These are phyloP conservation scores for Trapa bicornis DNA, from an alignment of 345 rosid species.

Conservation along the genomic window DNA sequence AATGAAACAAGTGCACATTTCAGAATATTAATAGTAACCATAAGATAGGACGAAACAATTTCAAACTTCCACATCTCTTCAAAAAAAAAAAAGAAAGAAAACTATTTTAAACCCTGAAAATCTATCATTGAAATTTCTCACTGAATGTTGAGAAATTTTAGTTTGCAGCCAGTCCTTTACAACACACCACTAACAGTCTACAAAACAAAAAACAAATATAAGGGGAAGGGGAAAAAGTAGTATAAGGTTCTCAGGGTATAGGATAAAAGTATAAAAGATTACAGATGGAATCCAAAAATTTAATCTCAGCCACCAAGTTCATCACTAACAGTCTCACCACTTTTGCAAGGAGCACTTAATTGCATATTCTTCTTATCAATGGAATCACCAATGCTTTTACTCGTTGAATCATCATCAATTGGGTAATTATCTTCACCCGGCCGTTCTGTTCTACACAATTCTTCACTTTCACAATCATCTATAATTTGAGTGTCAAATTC, in stretches of 20 bases:
- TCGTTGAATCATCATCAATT: conserved; percentile 21
- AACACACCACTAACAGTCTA: neutral
- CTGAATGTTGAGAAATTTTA: neutral
- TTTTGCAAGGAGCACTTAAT: conserved; percentile 8
- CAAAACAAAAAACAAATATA: no score
- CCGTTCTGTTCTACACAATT: conserved; percentile 31
- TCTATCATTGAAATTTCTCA: neutral
- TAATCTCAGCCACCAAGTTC: conserved; percentile 30
- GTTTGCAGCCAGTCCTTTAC: neutral
- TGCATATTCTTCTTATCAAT: conserved; percentile 13
- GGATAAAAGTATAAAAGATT: neutral
- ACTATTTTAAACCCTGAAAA: neutral
- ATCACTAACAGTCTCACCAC: conserved; percentile 9
- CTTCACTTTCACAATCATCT: conserved; percentile 37
- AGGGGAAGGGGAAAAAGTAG: neutral
- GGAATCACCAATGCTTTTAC: conserved; percentile 14
- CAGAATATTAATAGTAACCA: neutral
- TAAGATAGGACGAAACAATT: neutral
- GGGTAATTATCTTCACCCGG: conserved; percentile 23
- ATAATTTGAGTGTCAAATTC: conserved; percentile 12
- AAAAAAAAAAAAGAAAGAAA: neutral
- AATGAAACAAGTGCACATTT: neutral
- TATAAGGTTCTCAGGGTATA: neutral
- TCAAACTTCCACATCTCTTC: neutral
- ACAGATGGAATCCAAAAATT: neutral